Percentiles rank a stretch among this genome's conserved stretches.
Conservation (phyloP, 2,329 filamentous ascomycete genomes). For the Ramularia collo-cygni region DNA sequence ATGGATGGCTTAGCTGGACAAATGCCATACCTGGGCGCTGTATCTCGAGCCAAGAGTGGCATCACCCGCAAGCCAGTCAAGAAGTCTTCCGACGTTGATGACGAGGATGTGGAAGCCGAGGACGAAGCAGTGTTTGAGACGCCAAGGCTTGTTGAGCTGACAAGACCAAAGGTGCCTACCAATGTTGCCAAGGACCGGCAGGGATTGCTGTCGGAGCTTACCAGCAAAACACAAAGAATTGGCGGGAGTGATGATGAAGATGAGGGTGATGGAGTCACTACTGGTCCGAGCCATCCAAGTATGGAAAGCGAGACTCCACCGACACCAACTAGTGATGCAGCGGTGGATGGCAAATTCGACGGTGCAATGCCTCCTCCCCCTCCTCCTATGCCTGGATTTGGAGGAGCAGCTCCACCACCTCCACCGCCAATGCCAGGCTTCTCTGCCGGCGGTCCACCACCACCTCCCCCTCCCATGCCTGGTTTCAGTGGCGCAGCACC, state of each 20-base stretch:
- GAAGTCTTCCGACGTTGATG: slow-evolving; percentile 16
- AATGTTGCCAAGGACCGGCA: slow-evolving; percentile 50
- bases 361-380: slow-evolving; percentile 44
- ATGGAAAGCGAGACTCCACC: slow-evolving; percentile 64
- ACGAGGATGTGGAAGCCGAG: slow-evolving; percentile 38
- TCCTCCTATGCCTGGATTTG: slow-evolving; percentile 37
- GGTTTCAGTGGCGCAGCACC: slow-evolving; percentile 37
- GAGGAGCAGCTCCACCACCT: slow-evolving; percentile 35
- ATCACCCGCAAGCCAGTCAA: slow-evolving; percentile 32
- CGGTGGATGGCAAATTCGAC: slow-evolving; percentile 27
- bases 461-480: slow-evolving; percentile 40
- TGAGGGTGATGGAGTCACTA: slow-evolving; percentile 64
- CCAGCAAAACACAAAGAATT: slow-evolving; percentile 64
- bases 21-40: slow-evolving; percentile 58
- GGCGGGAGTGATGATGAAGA: slow-evolving; percentile 68
- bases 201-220: slow-evolving; percentile 63
- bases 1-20: slow-evolving; percentile 41
- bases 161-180: slow-evolving; percentile 59
- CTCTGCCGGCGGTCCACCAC: slow-evolving; percentile 36
- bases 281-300: slow-evolving; percentile 68
- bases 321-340: slow-evolving; percentile 51
- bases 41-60: slow-evolving; percentile 34
- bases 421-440: slow-evolving; percentile 43
- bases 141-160: slow-evolving; percentile 71
- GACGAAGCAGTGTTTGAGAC: slow-evolving; percentile 67